A percentile compares a stretch with the other conserved stretches of the same genome.
These are phyloP conservation scores for Fusarium papillatum DNA, from an alignment of 2,329 filamentous ascomycete genomes.

Conservation along the genomic window DNA sequence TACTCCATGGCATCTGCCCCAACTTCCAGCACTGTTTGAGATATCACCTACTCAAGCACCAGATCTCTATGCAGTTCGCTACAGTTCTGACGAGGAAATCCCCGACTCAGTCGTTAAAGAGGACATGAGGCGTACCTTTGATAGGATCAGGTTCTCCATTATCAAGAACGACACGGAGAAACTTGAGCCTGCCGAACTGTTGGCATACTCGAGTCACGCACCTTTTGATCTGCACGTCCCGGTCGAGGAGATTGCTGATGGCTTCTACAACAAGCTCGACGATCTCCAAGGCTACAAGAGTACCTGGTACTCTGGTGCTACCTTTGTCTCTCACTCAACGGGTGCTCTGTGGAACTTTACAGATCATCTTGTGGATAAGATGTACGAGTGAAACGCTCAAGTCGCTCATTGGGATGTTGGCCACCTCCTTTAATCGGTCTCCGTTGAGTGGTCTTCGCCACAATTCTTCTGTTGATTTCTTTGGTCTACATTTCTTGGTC, in stretches of 20 bases:
- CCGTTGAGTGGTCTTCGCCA: neutral
- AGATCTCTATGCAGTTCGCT: conserved; percentile 26
- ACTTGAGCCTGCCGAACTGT: conserved; percentile 12
- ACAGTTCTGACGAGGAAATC: conserved; percentile 12
- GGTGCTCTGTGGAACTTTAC: conserved; percentile 38
- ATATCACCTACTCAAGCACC: conserved; percentile 28
- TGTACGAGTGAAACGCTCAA: conserved; percentile 6
- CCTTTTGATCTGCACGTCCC: conserved; percentile 31
- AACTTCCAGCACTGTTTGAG: conserved; percentile 31
- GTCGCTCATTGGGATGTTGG: neutral
- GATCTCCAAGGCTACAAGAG: conserved; percentile 28
- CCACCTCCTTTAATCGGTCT: neutral
- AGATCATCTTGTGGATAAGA: conserved; percentile 30
- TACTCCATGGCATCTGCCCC: conserved; percentile 21
- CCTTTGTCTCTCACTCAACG: conserved; percentile 32
- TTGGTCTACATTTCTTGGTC: neutral
- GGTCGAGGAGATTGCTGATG: conserved; percentile 14
- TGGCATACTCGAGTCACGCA: conserved; percentile 33
- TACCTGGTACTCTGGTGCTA: conserved; percentile 37
- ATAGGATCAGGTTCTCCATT: conserved; percentile 15
- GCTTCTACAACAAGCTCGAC: conserved; percentile 33
- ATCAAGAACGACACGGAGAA: neutral
- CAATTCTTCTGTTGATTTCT: neutral
- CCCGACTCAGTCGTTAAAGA: conserved; percentile 14
- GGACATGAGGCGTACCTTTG: conserved; percentile 29